Percentiles rank a stretch among this genome's conserved stretches.
Conservation (phyloP, 2,329 filamentous ascomycete species). For the Alternaria sp. region DNA sequence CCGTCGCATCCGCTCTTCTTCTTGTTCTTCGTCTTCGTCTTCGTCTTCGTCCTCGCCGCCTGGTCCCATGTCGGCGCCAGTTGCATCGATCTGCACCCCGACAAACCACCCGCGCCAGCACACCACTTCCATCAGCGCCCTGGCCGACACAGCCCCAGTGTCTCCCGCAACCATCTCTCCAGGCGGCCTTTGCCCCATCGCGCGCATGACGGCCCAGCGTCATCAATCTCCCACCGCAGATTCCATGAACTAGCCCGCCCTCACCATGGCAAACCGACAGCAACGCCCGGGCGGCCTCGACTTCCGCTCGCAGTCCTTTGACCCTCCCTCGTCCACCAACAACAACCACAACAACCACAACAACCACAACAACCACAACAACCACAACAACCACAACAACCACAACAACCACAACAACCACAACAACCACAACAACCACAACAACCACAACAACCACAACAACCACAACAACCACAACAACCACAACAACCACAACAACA, state of each 20-base stretch:
- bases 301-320: constrained; percentile 46
- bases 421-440: constrained; percentile 11
- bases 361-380: constrained; percentile 25
- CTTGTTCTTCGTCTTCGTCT: background rate
- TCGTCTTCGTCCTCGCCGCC: background rate
- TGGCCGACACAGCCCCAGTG: constrained; percentile 23
- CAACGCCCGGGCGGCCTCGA: constrained; percentile 47
- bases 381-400: constrained; percentile 18
- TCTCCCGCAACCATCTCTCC: constrained; percentile 1
- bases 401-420: too few species aligned
- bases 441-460: background rate
- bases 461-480: constrained; percentile 30
- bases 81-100: constrained; percentile 18
- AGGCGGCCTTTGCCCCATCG: constrained; percentile 33
- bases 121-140: constrained; percentile 11
- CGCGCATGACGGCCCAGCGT: constrained; percentile 45
- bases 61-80: constrained; percentile 12
- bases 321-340: constrained; percentile 35
- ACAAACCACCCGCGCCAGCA: constrained; percentile 7
- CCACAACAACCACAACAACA: background rate
- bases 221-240: constrained; percentile 29
- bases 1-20: constrained; percentile 45
- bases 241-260: constrained; percentile 30
- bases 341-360: constrained; percentile 16
- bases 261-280: constrained; percentile 40